Evolutionary conservation across 2,329 filamentous ascomycete genomes (phyloP).

Genomic region (Aspergillus intermedius): DNA sequence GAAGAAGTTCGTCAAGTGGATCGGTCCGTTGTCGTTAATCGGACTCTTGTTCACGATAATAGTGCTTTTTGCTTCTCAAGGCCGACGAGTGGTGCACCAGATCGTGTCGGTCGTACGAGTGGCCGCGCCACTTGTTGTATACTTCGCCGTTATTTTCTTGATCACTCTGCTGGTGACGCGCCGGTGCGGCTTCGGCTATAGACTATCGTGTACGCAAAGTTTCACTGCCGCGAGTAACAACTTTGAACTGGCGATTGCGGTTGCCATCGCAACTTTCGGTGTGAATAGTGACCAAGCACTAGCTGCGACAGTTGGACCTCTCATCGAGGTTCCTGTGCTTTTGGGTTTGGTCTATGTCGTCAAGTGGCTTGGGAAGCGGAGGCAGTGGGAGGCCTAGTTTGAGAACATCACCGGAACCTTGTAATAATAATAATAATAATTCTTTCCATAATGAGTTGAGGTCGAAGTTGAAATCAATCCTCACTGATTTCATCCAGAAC

Average conservation of each 20-base stretch:
- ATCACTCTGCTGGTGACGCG: constrained; percentile 57
- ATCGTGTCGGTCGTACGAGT: constrained; percentile 78
- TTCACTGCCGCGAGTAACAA: constrained; percentile 91
- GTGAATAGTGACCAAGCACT: constrained; percentile 71
- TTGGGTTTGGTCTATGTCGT: constrained; percentile 70
- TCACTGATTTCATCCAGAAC: constrained; percentile 34
- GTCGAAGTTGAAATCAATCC: constrained; percentile 10
- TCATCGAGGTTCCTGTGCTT: constrained; percentile 81
- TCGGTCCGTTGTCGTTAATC: constrained; percentile 69
- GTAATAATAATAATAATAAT: neutral
- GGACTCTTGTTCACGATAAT: constrained; percentile 83
- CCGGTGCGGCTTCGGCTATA: constrained; percentile 68
- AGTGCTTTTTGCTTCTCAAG: constrained; percentile 78
- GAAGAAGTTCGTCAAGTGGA: constrained; percentile 60
- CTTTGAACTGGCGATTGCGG: constrained; percentile 85
- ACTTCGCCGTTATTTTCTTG: constrained; percentile 71
- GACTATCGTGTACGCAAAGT: constrained; percentile 66
- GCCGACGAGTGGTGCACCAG: constrained; percentile 68
- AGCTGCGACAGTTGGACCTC: constrained; percentile 73
- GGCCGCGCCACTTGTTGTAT: constrained; percentile 71
- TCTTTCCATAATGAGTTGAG: too few relatives aligned
- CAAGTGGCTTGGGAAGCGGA: constrained; percentile 29
- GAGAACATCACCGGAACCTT: neutral
- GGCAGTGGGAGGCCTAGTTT: neutral
- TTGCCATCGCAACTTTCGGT: constrained; percentile 75